A percentile compares a stretch with the other conserved stretches of the same genome.
Conservation (phyloP, 495 filamentous ascomycete species). For the Parathielavia appendiculata region DNA sequence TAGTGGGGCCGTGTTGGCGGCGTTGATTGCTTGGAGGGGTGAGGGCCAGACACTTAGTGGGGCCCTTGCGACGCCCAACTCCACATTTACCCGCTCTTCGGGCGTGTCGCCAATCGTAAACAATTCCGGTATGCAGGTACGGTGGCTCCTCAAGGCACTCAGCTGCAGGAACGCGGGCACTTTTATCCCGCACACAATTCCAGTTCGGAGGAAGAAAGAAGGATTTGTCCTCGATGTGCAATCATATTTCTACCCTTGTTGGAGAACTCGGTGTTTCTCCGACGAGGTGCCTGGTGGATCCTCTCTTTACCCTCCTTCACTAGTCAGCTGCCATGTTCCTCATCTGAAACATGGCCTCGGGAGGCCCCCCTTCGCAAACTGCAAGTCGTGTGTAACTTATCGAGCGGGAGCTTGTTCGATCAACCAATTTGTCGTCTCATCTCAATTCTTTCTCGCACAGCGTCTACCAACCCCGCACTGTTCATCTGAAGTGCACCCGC, state of each 20-base stretch:
- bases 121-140: constrained; percentile 18
- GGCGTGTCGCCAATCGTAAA: constrained; percentile 11
- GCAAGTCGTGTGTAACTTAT: background rate
- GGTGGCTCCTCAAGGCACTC: background rate
- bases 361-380: background rate
- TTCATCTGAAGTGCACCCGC: background rate
- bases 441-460: background rate
- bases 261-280: background rate
- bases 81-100: constrained; percentile 7
- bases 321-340: constrained; percentile 9
- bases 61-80: constrained; percentile 1
- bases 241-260: background rate
- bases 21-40: background rate
- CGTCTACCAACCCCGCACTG: background rate
- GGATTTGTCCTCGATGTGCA: background rate
- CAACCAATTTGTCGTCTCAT: background rate
- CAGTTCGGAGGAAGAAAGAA: background rate
- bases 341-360: constrained; percentile 8
- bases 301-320: background rate
- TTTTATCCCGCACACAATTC: background rate
- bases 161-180: constrained; percentile 18
- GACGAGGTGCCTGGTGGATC: background rate
- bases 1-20: constrained; percentile 1
- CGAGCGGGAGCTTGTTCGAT: background rate
- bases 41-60: constrained; percentile 3